These are phyloP conservation scores for Pseudopithomyces maydicus DNA, from an alignment of 2,329 filamentous ascomycete species.

Conservation along the genomic window DNA sequence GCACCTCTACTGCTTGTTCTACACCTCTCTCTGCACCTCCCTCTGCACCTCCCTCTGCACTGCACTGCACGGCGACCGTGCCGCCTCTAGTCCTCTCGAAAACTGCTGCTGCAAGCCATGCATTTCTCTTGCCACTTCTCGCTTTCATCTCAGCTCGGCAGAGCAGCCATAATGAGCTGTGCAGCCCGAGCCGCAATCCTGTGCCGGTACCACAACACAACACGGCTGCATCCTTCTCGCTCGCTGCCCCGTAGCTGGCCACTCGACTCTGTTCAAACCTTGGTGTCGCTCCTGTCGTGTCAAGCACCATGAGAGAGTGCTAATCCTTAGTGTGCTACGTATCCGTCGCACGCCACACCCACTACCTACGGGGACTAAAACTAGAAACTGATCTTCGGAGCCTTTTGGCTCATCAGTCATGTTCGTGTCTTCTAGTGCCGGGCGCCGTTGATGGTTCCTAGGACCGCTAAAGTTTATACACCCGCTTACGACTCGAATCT, in stretches of 20 bases:
- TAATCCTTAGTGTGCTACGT: too few relatives aligned
- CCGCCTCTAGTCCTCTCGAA: neutral
- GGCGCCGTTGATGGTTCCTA: too few relatives aligned
- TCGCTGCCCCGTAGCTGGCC: neutral
- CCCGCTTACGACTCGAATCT: too few relatives aligned
- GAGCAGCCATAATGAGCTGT: neutral
- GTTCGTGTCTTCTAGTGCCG: too few relatives aligned
- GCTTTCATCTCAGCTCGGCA: neutral
- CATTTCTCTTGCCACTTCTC: neutral
- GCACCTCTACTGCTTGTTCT: too few relatives aligned
- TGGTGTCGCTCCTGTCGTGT: neutral
- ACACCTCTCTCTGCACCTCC: too few relatives aligned
- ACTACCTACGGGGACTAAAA: too few relatives aligned
- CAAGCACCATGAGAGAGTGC: neutral
- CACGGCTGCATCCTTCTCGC: neutral
- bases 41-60: too few relatives aligned
- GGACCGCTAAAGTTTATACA: too few relatives aligned
- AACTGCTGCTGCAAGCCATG: neutral
- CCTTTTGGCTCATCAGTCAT: too few relatives aligned
- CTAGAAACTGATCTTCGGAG: too few relatives aligned
- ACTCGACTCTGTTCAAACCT: neutral
- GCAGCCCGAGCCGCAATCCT: neutral
- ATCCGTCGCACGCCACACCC: too few relatives aligned
- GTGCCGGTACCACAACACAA: neutral
- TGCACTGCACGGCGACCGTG: neutral